Base-by-base conservation (phyloP, 2,329 filamentous ascomycete genomes). In the Colletotrichum kahawae region DNA sequence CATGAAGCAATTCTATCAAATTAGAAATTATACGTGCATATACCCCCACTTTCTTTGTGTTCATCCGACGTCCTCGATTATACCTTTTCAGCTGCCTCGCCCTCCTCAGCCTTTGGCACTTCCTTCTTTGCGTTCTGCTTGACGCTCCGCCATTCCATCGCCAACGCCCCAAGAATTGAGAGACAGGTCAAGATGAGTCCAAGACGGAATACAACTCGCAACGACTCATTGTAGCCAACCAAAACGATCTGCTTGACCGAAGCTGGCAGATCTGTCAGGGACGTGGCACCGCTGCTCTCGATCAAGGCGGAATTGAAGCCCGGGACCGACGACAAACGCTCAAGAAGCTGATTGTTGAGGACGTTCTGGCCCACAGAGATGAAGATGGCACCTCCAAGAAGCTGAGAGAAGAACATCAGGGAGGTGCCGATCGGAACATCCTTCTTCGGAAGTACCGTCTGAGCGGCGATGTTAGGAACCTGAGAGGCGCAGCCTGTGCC, bases 151-250 rank as follows among this genome's bases (percentile, higher is more conserved):
- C 91, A 93, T 81, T 93, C 88, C 75, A 93, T 87, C 16, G 86
- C 84, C 4, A 87, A 77, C 0, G 87, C 84, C 1, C 88, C 90
- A 21, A 92, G 51, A 16, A 91, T 84, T 6, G 85, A 87, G 5
- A 91, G 48, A 5, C 84, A 83, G 1, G 86, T 84, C 71, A 90
- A 81, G 0, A 89, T 88, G 7, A 91, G 82, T 2, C 85, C 86
- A 4, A 92, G 88, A 74, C 90, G 89, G 79, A 91, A 93, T 0
- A 87, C 87, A 62, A 87, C 81, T 2, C 85, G 85, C 14, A 93
- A 79, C 0, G 91, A 87, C 8, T 83, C 78, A 78, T 93, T 93
- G 82, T 93, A 93, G 0, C 88, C 90, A 8, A 70, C 16, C 16
- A 82, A 33, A 2, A 79, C 72, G 1, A 63, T 67, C 9, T 4